Evolutionary conservation across 2,329 filamentous ascomycete species (phyloP).

Genomic region (Fusarium protoensiforme): DNA sequence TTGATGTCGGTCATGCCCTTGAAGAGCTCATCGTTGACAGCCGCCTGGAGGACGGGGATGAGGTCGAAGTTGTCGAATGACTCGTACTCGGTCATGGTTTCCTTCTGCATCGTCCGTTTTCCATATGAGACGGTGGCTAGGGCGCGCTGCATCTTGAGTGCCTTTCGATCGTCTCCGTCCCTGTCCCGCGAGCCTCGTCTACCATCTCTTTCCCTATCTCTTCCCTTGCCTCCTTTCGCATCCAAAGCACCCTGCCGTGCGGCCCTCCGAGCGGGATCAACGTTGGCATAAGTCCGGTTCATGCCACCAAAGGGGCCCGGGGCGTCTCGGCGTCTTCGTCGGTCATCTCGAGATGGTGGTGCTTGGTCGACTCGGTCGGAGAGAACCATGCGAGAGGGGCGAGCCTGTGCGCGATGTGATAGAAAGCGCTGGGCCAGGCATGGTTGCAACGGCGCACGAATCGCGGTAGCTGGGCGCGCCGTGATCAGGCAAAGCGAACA

Average conservation of each 20-base stretch:
- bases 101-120: conserved; percentile 64
- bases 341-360: conserved; percentile 49
- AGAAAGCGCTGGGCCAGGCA: conserved; percentile 50
- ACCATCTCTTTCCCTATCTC: conserved; percentile 43
- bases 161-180: conserved; percentile 67
- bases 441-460: conserved; percentile 42
- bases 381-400: conserved; percentile 68
- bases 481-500: conserved; percentile 40
- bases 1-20: conserved; percentile 78
- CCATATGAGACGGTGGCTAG: conserved; percentile 82
- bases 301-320: conserved; percentile 65
- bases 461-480: conserved; percentile 18
- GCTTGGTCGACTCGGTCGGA: conserved; percentile 62
- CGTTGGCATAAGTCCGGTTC: conserved; percentile 64
- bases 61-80: conserved; percentile 86
- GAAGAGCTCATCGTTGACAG: conserved; percentile 79
- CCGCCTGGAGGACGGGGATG: conserved; percentile 75
- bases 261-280: conserved; percentile 42
- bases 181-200: conserved; percentile 49
- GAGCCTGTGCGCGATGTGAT: conserved; percentile 48
- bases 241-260: conserved; percentile 25
- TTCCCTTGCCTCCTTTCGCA: conserved; percentile 35
- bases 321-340: conserved; percentile 50
- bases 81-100: conserved; percentile 73
- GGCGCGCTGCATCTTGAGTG: conserved; percentile 92